phyloP scores from a whole-genome alignment of 2,329 filamentous ascomycete genomes.

The Dothiorella sarmentorum region DNA sequence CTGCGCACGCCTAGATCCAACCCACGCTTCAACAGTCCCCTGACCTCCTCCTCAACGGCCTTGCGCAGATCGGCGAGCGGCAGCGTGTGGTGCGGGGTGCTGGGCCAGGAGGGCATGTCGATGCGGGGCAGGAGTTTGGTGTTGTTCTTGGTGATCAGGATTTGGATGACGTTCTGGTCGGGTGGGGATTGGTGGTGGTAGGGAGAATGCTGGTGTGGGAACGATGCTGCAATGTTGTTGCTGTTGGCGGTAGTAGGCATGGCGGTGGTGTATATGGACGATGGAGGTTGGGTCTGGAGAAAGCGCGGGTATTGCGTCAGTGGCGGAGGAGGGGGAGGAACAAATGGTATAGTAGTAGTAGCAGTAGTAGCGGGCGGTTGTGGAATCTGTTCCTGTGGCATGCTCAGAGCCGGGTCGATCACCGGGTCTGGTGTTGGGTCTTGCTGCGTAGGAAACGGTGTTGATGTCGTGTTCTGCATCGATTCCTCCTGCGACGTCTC shows the following conservation, averaged over 20 bases:
- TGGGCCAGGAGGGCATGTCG: conserved; percentile 11
- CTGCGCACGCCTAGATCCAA: not conserved
- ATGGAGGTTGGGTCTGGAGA: not conserved
- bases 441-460: conserved; percentile 19
- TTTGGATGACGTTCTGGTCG: conserved; percentile 14
- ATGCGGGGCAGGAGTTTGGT: conserved; percentile 13
- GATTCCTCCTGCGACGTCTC: conserved; percentile 1
- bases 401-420: conserved; percentile 1
- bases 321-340: not conserved
- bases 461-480: not conserved
- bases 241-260: not conserved
- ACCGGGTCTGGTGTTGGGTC: conserved; percentile 16
- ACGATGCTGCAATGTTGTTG: not conserved
- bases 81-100: conserved; percentile 15
- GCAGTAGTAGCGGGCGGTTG: not conserved
- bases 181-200: conserved; percentile 1
- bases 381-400: not conserved
- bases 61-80: not conserved
- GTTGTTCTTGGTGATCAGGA: conserved; percentile 15
- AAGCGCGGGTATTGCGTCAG: conserved; percentile 1
- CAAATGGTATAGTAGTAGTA: not conserved
- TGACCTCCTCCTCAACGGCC: not conserved
- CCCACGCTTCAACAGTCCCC: not conserved
- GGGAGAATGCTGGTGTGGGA: not conserved
- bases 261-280: not conserved